phyloP scores from a whole-genome alignment of 78 protist genomes.

The Acrasis kona region DNA sequence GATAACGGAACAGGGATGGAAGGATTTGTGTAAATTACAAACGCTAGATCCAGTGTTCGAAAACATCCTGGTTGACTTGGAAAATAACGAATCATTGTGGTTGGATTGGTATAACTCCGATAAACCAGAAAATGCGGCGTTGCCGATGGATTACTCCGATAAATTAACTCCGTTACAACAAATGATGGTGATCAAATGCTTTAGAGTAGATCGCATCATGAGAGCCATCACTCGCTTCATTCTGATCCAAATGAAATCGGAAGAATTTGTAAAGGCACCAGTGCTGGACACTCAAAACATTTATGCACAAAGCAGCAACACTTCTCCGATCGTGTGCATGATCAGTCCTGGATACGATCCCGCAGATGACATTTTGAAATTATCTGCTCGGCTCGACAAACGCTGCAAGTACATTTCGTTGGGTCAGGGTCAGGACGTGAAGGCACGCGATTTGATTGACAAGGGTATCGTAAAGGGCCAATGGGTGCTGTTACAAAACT shows the following conservation, averaged over 20 bases:
- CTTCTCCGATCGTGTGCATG: slow-evolving; percentile 73
- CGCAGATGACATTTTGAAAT: slow-evolving; percentile 62
- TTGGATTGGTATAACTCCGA: slow-evolving; percentile 52
- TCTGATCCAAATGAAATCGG: slow-evolving; percentile 17
- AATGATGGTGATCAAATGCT: slow-evolving; percentile 59
- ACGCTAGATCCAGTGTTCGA: background rate
- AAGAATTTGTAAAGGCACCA: slow-evolving; percentile 20
- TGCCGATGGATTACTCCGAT: slow-evolving; percentile 8
- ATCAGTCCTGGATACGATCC: slow-evolving; percentile 90
- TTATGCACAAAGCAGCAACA: slow-evolving; percentile 22
- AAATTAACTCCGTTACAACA: slow-evolving; percentile 20
- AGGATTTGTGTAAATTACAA: slow-evolving; percentile 37
- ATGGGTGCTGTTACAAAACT: slow-evolving; percentile 87
- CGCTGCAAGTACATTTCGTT: slow-evolving; percentile 45
- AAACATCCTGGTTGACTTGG: background rate
- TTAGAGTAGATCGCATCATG: slow-evolving; percentile 69
- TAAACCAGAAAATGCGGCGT: slow-evolving; percentile 41
- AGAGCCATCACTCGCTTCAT: slow-evolving; percentile 50
- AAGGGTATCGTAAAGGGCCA: slow-evolving; percentile 70
- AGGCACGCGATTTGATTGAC: slow-evolving; percentile 62
- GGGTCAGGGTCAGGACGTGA: slow-evolving; percentile 77
- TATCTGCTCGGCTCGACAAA: slow-evolving; percentile 37
- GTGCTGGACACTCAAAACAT: slow-evolving; percentile 41
- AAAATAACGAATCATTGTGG: slow-evolving; percentile 37
- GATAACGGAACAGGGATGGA: slow-evolving; percentile 63